Evolutionary conservation across 108 stramenopile species (phyloP).

Genomic region (Pseudonitzschia delicatissima): DNA sequence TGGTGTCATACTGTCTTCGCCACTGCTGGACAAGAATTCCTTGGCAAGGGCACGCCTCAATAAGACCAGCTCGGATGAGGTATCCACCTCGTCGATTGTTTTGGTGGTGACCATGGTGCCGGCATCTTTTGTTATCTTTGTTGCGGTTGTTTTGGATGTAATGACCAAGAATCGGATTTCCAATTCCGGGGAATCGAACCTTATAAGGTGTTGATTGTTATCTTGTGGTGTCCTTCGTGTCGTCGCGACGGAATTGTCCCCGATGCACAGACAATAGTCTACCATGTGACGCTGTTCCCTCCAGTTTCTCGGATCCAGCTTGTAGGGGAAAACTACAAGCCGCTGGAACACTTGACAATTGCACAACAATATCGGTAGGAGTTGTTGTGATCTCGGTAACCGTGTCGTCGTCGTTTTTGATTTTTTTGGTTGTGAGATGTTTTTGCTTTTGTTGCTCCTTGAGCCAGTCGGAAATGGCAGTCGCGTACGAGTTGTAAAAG

Average conservation of each 20-base stretch:
- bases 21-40: not conserved
- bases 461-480: slow-evolving; percentile 31
- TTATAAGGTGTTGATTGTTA: not conserved
- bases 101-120: not conserved
- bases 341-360: slow-evolving; percentile 48
- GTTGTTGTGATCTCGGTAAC: not conserved
- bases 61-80: slow-evolving; percentile 14
- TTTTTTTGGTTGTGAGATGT: not conserved
- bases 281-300: slow-evolving; percentile 18
- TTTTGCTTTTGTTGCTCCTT: slow-evolving; percentile 11
- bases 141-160: not conserved
- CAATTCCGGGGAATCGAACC: slow-evolving; percentile 26
- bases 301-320: slow-evolving; percentile 24
- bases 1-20: not conserved
- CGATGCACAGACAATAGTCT: slow-evolving; percentile 69
- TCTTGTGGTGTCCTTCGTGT: not conserved
- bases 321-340: slow-evolving; percentile 52
- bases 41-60: slow-evolving; percentile 1
- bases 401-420: not conserved
- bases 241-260: slow-evolving; percentile 33
- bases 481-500: slow-evolving; percentile 65
- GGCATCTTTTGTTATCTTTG: not conserved
- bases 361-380: slow-evolving; percentile 6
- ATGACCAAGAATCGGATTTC: slow-evolving; percentile 11
- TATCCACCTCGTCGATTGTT: not conserved